A percentile compares a stretch with the other conserved stretches of the same genome.
phyloP scores from a whole-genome alignment of 768 basidiomycete genomes.

The Ephemerocybe angulata region DNA sequence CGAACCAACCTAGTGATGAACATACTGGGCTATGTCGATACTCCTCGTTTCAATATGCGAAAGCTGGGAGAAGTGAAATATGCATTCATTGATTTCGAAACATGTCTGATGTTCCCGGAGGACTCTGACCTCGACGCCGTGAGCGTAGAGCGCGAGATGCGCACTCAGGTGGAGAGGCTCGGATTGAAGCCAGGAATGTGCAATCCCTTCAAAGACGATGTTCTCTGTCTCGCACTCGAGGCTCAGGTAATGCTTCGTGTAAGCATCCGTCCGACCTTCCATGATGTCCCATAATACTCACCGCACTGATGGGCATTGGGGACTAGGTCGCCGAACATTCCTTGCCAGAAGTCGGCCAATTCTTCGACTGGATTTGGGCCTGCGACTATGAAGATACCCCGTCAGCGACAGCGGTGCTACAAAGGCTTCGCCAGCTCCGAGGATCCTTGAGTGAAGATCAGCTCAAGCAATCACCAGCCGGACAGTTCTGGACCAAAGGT shows the following conservation, averaged over 20 bases:
- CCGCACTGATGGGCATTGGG: background rate
- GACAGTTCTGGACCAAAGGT: background rate
- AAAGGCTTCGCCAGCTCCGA: background rate
- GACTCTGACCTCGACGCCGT: background rate
- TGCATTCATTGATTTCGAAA: conserved; percentile 1
- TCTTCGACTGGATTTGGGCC: background rate
- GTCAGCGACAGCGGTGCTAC: background rate
- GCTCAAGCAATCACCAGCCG: background rate
- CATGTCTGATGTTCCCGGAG: background rate
- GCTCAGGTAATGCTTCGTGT: background rate
- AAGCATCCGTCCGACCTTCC: background rate
- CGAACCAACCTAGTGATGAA: conserved; percentile 10
- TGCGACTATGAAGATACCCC: background rate
- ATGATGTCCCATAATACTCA: background rate
- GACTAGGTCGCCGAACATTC: background rate
- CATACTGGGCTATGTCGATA: background rate
- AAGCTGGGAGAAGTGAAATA: background rate
- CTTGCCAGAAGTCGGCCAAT: background rate
- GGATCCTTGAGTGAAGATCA: background rate
- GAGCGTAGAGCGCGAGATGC: background rate
- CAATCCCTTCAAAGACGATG: conserved; percentile 14
- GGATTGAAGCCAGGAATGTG: background rate
- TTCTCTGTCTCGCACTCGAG: background rate
- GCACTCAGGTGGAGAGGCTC: background rate
- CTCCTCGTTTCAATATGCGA: background rate